Evolutionary conservation across 1,284 basidiomycete species (phyloP), one percentile per base, ranked within the genome.

Genomic region (Marasmius tenuissimus): DNA sequence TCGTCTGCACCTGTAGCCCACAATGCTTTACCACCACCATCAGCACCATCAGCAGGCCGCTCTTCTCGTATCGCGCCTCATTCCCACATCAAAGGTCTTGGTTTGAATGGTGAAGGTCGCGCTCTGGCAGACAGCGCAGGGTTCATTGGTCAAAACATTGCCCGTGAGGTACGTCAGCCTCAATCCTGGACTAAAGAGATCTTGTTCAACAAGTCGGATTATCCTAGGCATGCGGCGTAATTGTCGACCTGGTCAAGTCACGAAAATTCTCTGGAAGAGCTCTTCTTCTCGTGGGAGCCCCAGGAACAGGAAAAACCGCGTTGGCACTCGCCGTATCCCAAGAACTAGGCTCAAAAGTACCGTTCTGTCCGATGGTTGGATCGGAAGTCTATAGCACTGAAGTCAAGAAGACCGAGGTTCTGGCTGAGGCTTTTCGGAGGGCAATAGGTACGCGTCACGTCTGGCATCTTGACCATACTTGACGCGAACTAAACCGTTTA

Each of bases 361-460:
- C 97, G 0, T 99, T 99, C 76, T 98, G 97, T 73, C 95, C 96
- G 0, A 97, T 98, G 93, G 97, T 98, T 27, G 97, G 96, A 1
- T 93, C 90, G 6, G 97, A 99, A 76, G 97, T 99, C 64, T 99
- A 97, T 76, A 94, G 92, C 58, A 89, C 93, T 9, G 97, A 99
- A 76, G 96, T 99, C 60, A 99, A 98, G 81, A 99, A 99, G 85
- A 99, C 97, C 0, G 97, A 99, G 74, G 96, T 98, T 2, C 80
- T 99, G n/a, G 94, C 96, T 63, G 96, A 98, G 75, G 89, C 90
- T 57, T 99, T 99, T 77, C 84, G 97, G 61, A 81, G 97, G 67
- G 96, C 97, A 10, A 99, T 99, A 63, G 97, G 96, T 95, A 72
- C 72, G 91, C 80, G 8, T 20, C 64, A 53, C 38, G 8, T 38